Evolutionary conservation across 768 basidiomycete genomes (phyloP).

Genomic region (Amanita rubescens): DNA sequence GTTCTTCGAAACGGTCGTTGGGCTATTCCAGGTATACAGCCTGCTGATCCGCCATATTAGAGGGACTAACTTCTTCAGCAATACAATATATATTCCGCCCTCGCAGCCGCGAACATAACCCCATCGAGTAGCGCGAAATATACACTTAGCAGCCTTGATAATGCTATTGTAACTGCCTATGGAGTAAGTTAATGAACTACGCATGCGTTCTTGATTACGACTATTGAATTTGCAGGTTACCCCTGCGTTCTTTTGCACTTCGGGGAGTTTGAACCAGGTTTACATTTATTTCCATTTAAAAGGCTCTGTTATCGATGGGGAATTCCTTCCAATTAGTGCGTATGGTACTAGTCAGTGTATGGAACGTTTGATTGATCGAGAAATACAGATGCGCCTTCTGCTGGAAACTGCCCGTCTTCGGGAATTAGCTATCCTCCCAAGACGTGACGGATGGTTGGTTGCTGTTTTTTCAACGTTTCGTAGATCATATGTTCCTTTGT

Average conservation of each 20-base stretch:
- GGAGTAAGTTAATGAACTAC: not conserved
- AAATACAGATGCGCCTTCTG: not conserved
- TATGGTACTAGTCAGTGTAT: not conserved
- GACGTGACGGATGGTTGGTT: not conserved
- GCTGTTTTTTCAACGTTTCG: too few species aligned
- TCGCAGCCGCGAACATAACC: not conserved
- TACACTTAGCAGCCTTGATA: not conserved
- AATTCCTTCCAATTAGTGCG: constrained; percentile 2
- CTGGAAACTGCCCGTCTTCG: constrained; percentile 3
- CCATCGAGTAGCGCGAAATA: not conserved
- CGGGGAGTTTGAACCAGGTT: not conserved
- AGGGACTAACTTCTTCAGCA: not conserved
- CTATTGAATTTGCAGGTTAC: not conserved
- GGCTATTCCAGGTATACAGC: not conserved
- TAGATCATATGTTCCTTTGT: too few species aligned
- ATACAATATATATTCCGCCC: not conserved
- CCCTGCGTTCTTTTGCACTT: not conserved
- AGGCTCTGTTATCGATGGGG: constrained; percentile 5
- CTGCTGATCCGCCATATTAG: not conserved
- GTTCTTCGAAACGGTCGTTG: constrained; percentile 5
- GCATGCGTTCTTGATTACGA: too few species aligned
- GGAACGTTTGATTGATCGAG: not conserved
- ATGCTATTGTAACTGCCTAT: not conserved
- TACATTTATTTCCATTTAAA: constrained; percentile 3
- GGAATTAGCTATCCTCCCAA: constrained; percentile 2